Percentiles rank a stretch among this genome's conserved stretches.
phyloP scores from a whole-genome alignment of 1,284 basidiomycete species.

The Cryptococcus sp. region DNA sequence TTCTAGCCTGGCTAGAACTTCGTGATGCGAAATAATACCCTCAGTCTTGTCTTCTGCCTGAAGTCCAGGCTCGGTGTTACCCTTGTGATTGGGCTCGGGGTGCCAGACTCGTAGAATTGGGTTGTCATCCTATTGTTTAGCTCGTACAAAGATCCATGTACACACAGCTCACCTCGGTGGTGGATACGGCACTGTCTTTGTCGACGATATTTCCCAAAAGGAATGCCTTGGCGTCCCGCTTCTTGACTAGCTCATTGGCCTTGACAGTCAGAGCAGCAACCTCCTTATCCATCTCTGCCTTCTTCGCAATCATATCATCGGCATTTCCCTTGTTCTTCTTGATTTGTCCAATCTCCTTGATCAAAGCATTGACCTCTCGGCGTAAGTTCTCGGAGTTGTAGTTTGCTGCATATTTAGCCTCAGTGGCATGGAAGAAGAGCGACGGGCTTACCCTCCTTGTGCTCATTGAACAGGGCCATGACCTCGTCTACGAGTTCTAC shows the following conservation, averaged over 20 bases:
- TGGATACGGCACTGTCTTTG: slow-evolving; percentile 75
- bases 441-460: slow-evolving; percentile 68
- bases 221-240: slow-evolving; percentile 70
- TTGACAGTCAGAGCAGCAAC: slow-evolving; percentile 61
- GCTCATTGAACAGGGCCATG: slow-evolving; percentile 64
- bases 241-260: slow-evolving; percentile 65
- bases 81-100: slow-evolving; percentile 66
- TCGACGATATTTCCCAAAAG: slow-evolving; percentile 92
- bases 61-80: slow-evolving; percentile 43
- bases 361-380: slow-evolving; percentile 81
- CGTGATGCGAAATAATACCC: slow-evolving; percentile 90
- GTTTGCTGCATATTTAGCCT: slow-evolving; percentile 57
- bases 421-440: not conserved
- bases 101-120: slow-evolving; percentile 75
- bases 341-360: slow-evolving; percentile 90
- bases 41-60: slow-evolving; percentile 57
- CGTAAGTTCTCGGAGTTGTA: slow-evolving; percentile 73
- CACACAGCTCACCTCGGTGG: slow-evolving; percentile 67
- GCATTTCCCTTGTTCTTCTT: slow-evolving; percentile 94
- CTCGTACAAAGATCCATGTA: not conserved
- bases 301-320: slow-evolving; percentile 78
- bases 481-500: slow-evolving; percentile 93
- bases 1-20: slow-evolving; percentile 88
- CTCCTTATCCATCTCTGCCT: slow-evolving; percentile 70
- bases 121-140: slow-evolving; percentile 73